phyloP scores from a whole-genome alignment of 176 grass and related monocot species.

The Metroxylon sagu region DNA sequence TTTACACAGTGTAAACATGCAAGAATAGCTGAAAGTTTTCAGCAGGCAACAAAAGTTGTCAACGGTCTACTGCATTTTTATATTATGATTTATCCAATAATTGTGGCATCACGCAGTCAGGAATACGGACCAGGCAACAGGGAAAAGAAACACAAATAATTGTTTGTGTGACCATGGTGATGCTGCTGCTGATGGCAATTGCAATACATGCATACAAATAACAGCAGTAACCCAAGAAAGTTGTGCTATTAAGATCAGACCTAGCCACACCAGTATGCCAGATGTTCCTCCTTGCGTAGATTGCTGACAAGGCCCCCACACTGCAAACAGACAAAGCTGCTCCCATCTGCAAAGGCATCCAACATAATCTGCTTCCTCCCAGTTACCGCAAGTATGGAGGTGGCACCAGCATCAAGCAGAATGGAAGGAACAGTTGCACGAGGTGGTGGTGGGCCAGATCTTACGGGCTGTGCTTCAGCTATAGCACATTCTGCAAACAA shows the following conservation, averaged over 20 bases:
- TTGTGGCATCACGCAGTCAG: too few relatives aligned
- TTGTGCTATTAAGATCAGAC: conserved; percentile 29
- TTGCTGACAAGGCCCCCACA: conserved; percentile 75
- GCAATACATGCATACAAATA: conserved; percentile 8
- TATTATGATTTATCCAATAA: too few relatives aligned
- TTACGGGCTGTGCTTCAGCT: conserved; percentile 54
- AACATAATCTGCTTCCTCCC: conserved; percentile 85
- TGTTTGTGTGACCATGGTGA: too few relatives aligned
- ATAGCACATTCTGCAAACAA: conserved; percentile 87
- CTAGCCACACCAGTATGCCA: conserved; percentile 66
- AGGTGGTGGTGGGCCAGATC: conserved; percentile 10
- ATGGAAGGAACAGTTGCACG: conserved; percentile 31
- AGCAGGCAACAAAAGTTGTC: too few relatives aligned
- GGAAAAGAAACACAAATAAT: too few relatives aligned
- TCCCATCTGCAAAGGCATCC: conserved; percentile 82
- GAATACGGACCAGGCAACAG: too few relatives aligned
- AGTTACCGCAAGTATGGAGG: conserved; percentile 57
- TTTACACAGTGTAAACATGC: too few relatives aligned
- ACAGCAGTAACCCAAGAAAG: conserved; percentile 4
- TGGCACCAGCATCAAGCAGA: conserved; percentile 43
- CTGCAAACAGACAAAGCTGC: conserved; percentile 89
- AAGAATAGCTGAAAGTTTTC: too few relatives aligned
- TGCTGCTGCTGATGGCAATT: conserved; percentile 20
- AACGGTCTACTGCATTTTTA: too few relatives aligned
- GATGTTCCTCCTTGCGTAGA: conserved; percentile 72